phyloP scores from a whole-genome alignment of 2,329 filamentous ascomycete species.

The Sporothrix humicola region DNA sequence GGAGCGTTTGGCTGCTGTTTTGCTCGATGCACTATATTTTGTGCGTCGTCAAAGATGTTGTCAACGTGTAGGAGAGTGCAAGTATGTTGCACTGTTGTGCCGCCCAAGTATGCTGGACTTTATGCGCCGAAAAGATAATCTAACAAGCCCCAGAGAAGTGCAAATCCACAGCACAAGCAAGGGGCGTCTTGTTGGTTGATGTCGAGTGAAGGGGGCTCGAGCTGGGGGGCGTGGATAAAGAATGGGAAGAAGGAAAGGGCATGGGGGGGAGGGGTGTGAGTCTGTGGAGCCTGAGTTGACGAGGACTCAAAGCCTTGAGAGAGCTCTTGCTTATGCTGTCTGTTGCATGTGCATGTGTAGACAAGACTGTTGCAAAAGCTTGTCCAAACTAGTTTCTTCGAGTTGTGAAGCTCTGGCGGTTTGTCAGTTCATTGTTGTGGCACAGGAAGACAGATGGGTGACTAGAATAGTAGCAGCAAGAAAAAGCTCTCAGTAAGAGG shows the following conservation, averaged over 20 bases:
- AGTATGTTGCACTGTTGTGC: neutral
- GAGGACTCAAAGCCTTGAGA: neutral
- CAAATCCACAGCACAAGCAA: conserved; percentile 12
- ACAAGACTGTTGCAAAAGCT: conserved; percentile 1
- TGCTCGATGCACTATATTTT: conserved; percentile 1
- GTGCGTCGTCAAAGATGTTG: neutral
- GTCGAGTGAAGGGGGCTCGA: neutral
- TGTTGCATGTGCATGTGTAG: conserved; percentile 8
- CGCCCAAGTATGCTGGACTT: neutral
- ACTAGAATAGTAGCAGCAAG: neutral
- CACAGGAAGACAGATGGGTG: neutral
- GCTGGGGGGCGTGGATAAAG: neutral
- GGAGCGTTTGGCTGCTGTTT: neutral
- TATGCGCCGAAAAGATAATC: conserved; percentile 19
- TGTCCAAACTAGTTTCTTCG: neutral
- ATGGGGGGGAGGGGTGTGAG: neutral
- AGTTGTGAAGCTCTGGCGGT: neutral
- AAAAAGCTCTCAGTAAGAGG: neutral
- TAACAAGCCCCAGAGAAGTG: neutral
- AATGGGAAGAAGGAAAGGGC: neutral
- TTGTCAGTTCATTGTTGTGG: neutral
- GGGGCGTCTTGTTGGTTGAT: neutral
- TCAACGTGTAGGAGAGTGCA: neutral
- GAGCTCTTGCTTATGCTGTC: neutral
- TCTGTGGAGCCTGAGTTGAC: neutral